phyloP scores from a whole-genome alignment of 108 stramenopile genomes.

The Mayamaea pseudoterrestris region DNA sequence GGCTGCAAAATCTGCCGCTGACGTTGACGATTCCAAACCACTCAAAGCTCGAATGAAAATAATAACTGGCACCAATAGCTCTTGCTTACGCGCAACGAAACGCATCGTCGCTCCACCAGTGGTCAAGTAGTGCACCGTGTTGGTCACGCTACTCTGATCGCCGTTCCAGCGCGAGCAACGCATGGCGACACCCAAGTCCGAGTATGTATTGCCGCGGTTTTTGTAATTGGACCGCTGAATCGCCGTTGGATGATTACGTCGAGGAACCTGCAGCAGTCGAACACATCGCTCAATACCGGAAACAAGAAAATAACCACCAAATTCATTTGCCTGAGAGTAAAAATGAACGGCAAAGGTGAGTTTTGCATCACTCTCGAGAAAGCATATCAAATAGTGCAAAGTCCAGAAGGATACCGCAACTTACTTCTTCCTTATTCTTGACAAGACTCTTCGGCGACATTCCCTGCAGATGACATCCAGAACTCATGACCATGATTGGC shows the following conservation, averaged over 20 bases:
- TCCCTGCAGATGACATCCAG: slow-evolving; percentile 56
- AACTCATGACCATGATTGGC: slow-evolving; percentile 90
- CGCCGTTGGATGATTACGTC: slow-evolving; percentile 85
- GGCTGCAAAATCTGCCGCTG: slow-evolving; percentile 10
- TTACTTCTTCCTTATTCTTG: slow-evolving; percentile 50
- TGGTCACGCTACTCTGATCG: slow-evolving; percentile 83
- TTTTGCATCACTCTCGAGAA: background rate
- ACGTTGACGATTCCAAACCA: slow-evolving; percentile 14
- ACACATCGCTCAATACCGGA: slow-evolving; percentile 95
- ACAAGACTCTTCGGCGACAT: slow-evolving; percentile 38
- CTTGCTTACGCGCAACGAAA: slow-evolving; percentile 83
- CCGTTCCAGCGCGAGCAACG: slow-evolving; percentile 70
- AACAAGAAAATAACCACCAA: slow-evolving; percentile 96
- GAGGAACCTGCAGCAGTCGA: slow-evolving; percentile 87
- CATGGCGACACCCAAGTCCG: slow-evolving; percentile 77
- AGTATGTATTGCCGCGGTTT: slow-evolving; percentile 78
- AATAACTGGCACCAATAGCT: slow-evolving; percentile 90
- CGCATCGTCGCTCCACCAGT: slow-evolving; percentile 91
- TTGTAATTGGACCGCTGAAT: slow-evolving; percentile 89
- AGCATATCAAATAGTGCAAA: background rate
- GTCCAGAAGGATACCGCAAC: slow-evolving; percentile 5
- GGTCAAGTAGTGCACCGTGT: slow-evolving; percentile 91
- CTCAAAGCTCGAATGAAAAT: slow-evolving; percentile 80
- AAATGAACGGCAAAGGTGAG: slow-evolving; percentile 4
- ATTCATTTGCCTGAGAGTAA: slow-evolving; percentile 64